Evolutionary conservation across 2,329 filamentous ascomycete genomes (phyloP).

Genomic region (Sodiomyces alkalinus): DNA sequence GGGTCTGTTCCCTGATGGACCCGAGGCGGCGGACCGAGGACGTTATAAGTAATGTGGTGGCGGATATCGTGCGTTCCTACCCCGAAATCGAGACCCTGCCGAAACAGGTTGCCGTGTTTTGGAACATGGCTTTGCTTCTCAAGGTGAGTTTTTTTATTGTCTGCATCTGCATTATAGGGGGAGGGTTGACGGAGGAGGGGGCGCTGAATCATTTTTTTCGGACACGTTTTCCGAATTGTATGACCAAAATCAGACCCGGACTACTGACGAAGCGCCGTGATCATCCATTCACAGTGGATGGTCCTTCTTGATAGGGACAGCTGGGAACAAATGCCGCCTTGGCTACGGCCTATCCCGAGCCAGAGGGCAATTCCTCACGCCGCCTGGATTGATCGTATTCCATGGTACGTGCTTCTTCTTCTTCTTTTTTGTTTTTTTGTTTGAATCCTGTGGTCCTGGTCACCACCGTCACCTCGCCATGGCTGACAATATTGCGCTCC

Average conservation of each 20-base stretch:
- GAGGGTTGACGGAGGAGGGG: too few relatives aligned
- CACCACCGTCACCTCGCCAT: too few relatives aligned
- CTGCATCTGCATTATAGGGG: neutral
- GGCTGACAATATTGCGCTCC: conserved; percentile 1
- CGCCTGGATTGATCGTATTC: conserved; percentile 17
- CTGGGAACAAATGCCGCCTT: conserved; percentile 15
- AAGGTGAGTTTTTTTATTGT: conserved; percentile 10
- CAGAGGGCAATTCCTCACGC: conserved; percentile 14
- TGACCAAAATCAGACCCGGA: too few relatives aligned
- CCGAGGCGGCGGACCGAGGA: conserved; percentile 11
- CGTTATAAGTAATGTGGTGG: conserved; percentile 17
- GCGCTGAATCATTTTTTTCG: too few relatives aligned
- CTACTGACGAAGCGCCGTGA: neutral
- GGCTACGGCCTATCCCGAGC: conserved; percentile 13
- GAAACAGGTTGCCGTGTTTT: conserved; percentile 16
- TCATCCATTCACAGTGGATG: conserved; percentile 11
- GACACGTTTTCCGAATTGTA: too few relatives aligned
- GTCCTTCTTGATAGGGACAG: conserved; percentile 14
- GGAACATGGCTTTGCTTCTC: conserved; percentile 13
- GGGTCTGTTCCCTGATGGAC: conserved; percentile 12
- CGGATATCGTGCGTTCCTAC: conserved; percentile 15
- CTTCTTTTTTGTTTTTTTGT: too few relatives aligned
- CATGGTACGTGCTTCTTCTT: conserved; percentile 9
- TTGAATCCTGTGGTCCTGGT: too few relatives aligned
- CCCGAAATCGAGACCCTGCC: conserved; percentile 15